Base-by-base conservation (phyloP, 192 early-diverging fungal genomes). In the Gonapodya prolifera region DNA sequence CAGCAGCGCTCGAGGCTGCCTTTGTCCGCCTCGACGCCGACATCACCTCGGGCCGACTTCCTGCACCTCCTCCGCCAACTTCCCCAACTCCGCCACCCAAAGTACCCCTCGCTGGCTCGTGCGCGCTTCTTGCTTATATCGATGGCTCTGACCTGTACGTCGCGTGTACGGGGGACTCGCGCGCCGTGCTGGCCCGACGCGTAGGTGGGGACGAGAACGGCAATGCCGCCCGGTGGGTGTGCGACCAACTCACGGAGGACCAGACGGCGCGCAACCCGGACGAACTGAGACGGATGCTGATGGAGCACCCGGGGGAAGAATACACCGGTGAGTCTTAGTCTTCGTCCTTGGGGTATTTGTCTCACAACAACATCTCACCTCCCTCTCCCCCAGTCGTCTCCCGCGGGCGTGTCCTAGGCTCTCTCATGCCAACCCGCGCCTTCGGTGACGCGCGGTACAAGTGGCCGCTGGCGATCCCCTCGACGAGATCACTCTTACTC, bases 251-350 rank as follows among this genome's bases (percentile, higher is more conserved):
- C 61, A 89, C 88, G 30, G 80, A 84, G 31, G 91, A 94, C 80
- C 89, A 91, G 75, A 91, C 86, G 29, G 85, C 85, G 2, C 76
- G 80, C 16, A 91, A 87, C 75, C 78, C 77, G 45, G 78, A 70
- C 23, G 90, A 92, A 80, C 35, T 85, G 31, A 81, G 81, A 75
- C 85, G 89, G 31, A 33, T 94, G 76, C 28, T 83, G 70, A 79
- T 81, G 28, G 93, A 93, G 70, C 92, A 94, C 80, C 93, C 93
- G 1, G 90, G 87, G 0, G 92, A 93, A 80, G 84, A 91, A 45
- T 74, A 82, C 18, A 83, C 87, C 18, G 89, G 91, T 31, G 94
- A 34, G 84, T 94, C 13, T 81, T 91, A 69, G 90, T 77, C 2
- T 23, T 79, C 34, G 81, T 82, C 34, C 36, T 82, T 34, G 81